Base-by-base conservation (phyloP, 1,284 basidiomycete species). In the Porodaedalea pini region DNA sequence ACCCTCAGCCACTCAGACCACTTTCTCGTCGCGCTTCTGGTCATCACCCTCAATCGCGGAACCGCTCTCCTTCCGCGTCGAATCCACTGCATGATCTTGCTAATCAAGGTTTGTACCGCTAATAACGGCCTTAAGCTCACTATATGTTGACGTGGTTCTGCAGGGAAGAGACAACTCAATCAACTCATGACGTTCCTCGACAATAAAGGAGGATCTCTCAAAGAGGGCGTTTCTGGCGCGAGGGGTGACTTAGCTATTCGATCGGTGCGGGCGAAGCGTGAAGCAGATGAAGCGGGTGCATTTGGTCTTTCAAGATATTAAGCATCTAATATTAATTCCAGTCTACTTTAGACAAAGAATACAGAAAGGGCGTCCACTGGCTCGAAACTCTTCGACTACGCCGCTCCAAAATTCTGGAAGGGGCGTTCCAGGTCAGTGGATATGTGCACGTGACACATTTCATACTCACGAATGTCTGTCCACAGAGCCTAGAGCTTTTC, bases 361-460 rank as follows among this genome's bases (percentile, higher is more conserved):
- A 98, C 66, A 82, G 96, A 31, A 88, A 88, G 63, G 93, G 85
- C 34, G 85, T 99, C 29, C 91, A 98, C 71, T 93, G 94, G 82
- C 75, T 96, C 23, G 96, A 99, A 75, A 98, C 96, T 0, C 78
- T 98, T 21, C 78, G 94, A 25, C 75, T 97, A 31, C 80, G 90
- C 40, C 78, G 90, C 60, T 84, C 86, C 17, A 94, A 94, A 73
- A 90, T 88, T 37, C 74, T 96, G 40, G 85, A 90, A 64, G 86
- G 87, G 36, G 93, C 90, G 3, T 89, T 89, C 64, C 88, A 83
- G 64, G 89, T 83, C 49, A 59, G 39, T 29, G 73, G 67, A n/a
- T 15, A 23, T 29, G 27, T 55, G 13, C 21, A 32, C 11, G 32
- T 17, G 2, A 1, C 43, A 6, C 19, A 19, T 15, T 13, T 48